Conservation (phyloP, 441 rosid genomes). For the Eruca vesicaria region DNA sequence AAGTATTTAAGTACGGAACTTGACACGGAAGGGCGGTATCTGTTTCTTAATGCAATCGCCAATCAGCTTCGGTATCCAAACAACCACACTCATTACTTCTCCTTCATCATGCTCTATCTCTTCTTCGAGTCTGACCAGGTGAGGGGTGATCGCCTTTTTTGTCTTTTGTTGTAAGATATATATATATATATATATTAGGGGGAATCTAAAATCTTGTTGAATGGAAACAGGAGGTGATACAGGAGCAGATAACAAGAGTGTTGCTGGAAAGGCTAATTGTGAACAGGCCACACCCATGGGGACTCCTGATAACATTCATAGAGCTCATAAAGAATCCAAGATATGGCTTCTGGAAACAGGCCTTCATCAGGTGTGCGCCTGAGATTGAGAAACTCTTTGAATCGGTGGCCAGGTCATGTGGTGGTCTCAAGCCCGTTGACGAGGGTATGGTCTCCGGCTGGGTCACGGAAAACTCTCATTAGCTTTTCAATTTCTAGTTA, state of each 20-base stretch:
- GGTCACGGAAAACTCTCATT: constrained; percentile 75
- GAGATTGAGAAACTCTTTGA: constrained; percentile 99
- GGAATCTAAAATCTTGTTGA: background rate
- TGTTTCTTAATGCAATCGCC: constrained; percentile 89
- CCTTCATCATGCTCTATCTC: constrained; percentile 82
- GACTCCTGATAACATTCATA: constrained; percentile 96
- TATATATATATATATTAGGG: too few species aligned
- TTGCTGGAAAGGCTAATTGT: constrained; percentile 94
- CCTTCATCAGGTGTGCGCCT: constrained; percentile 92
- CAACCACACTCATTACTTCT: constrained; percentile 97
- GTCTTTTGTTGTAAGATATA: background rate
- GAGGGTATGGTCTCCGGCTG: constrained; percentile 85
- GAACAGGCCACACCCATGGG: constrained; percentile 99
- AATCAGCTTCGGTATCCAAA: constrained; percentile 98
- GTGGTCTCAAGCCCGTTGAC: constrained; percentile 78
- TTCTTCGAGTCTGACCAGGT: constrained; percentile 92
- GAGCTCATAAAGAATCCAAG: constrained; percentile 99
- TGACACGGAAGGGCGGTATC: constrained; percentile 93
- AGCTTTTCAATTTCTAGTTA: constrained; percentile 1
- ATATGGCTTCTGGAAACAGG: constrained; percentile 91
- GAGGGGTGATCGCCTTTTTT: constrained; percentile 28
- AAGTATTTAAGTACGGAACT: constrained; percentile 63
- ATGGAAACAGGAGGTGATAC: constrained; percentile 76
- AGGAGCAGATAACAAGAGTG: constrained; percentile 98
- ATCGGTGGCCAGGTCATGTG: constrained; percentile 92